These are phyloP conservation scores for Eucalyptus regnans DNA, from an alignment of 345 rosid species.

Conservation along the genomic window DNA sequence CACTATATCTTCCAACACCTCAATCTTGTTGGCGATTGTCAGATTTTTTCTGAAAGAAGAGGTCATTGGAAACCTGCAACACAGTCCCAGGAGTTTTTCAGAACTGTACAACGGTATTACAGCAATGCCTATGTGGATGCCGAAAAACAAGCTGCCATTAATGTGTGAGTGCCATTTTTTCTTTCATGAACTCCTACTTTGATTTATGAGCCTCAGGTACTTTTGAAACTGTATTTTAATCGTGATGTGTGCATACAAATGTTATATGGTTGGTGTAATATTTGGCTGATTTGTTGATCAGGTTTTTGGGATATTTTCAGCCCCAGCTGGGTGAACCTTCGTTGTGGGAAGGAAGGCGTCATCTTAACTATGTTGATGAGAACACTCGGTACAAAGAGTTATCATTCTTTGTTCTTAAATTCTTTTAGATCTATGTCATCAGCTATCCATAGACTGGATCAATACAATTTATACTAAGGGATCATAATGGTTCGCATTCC, in stretches of 20 bases:
- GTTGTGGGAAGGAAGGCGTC: constrained; percentile 80
- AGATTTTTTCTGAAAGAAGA: constrained; percentile 93
- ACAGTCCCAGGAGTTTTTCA: constrained; percentile 85
- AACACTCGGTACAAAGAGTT: constrained; percentile 26
- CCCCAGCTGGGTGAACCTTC: constrained; percentile 86
- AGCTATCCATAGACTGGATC: not conserved
- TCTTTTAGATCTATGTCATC: not conserved
- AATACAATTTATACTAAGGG: not conserved
- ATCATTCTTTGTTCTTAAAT: not conserved
- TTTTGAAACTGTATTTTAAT: not conserved
- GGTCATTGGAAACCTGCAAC: constrained; percentile 99
- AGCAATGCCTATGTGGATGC: constrained; percentile 89
- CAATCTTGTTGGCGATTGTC: not conserved
- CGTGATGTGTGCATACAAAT: not conserved
- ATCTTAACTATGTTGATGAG: constrained; percentile 48
- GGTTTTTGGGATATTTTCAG: constrained; percentile 94
- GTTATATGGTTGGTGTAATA: not conserved
- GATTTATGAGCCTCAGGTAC: not conserved
- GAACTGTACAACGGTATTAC: constrained; percentile 84
- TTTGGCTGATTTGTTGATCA: constrained; percentile 11
- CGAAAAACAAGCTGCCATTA: constrained; percentile 92
- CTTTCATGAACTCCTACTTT: not conserved
- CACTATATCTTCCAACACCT: not conserved
- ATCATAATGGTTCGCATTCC: not conserved
- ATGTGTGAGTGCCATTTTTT: constrained; percentile 45